Evolutionary conservation across 208 protist species (phyloP).

Genomic region (Trypanosoma cruzi): DNA sequence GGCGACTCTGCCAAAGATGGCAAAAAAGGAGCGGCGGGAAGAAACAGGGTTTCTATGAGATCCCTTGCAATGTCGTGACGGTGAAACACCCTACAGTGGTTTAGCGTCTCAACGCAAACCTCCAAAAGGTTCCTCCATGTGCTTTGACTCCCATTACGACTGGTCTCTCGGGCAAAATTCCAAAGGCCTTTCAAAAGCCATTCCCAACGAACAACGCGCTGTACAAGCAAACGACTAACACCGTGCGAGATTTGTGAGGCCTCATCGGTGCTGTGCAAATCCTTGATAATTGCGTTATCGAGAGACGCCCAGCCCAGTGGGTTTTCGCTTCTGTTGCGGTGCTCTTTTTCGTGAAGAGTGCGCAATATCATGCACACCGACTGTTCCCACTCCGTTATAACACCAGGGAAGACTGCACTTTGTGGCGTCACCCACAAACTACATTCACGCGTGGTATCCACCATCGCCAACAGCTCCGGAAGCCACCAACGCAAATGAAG

Average conservation of each 20-base stretch:
- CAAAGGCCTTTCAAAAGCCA: constrained; percentile 30
- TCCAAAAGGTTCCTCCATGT: constrained; percentile 13
- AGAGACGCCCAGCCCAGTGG: neutral
- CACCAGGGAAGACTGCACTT: neutral
- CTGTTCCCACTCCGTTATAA: constrained; percentile 16
- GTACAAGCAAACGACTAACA: constrained; percentile 13
- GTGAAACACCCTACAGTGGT: constrained; percentile 26
- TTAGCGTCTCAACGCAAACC: constrained; percentile 17
- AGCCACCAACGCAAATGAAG: constrained; percentile 30
- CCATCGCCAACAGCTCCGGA: constrained; percentile 19
- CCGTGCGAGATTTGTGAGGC: neutral
- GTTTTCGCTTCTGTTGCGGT: neutral
- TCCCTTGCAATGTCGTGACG: constrained; percentile 32
- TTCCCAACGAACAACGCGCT: constrained; percentile 27
- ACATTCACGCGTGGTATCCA: constrained; percentile 10
- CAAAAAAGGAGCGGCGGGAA: constrained; percentile 24
- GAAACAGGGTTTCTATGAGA: constrained; percentile 28
- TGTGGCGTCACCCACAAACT: neutral
- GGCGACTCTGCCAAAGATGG: neutral
- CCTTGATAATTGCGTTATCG: neutral
- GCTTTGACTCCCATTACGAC: neutral
- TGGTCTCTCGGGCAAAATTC: neutral
- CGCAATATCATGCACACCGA: constrained; percentile 5
- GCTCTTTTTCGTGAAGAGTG: constrained; percentile 3
- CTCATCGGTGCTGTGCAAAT: neutral